Evolutionary conservation across 2,329 filamentous ascomycete species (phyloP), one percentile per base, ranked within the genome.

Genomic region (Neofusicoccum sp.): DNA sequence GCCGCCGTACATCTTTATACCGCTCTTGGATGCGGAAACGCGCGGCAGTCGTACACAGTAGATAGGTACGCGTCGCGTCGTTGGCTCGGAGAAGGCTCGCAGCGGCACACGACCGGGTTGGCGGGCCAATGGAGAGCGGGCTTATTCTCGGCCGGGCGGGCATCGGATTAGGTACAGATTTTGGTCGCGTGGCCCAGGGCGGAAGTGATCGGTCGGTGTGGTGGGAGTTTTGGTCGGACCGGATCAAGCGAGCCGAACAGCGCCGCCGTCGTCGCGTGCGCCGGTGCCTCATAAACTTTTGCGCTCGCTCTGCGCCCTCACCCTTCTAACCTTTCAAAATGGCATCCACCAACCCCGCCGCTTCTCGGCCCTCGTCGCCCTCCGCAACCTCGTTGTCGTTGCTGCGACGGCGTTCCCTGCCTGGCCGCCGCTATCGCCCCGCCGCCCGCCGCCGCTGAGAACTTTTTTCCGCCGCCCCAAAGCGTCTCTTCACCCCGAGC

Each of bases 271-370:
- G 49, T 54, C 49, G 36, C 49, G 49, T 51, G 48, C 48, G 34
- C 56, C 44, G 43, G 45, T 20, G 34, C 34, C 12, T 59, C 56
- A 48, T 59, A 59, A 59, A 59, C 44, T 51, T 59, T 59, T 59
- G 45, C 57, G 44, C 44, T 38, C 44, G 45, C 44, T 59, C 34
- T 48, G 56, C 24, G 24, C 43, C 56, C 57, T 59, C 57, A 41
- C 24, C 26, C 40, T 57, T 26, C 45, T 41, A 59, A 59, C 30
- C 44, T 59, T 59, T 59, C 58, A 60, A 60, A 54, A 60, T 60
- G 58, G 36, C 40, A 60, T 60, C 58, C 45, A 26, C 28, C 47
- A 53, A 44, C 48, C 48, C 34, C 34, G 11, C 20, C 36, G 57
- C n/a, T 41, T 59, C 44, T 51, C 33, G 44, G 57, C 45, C 58